Conservation (phyloP, 768 basidiomycete species). For the Albatrellus ellisii region DNA sequence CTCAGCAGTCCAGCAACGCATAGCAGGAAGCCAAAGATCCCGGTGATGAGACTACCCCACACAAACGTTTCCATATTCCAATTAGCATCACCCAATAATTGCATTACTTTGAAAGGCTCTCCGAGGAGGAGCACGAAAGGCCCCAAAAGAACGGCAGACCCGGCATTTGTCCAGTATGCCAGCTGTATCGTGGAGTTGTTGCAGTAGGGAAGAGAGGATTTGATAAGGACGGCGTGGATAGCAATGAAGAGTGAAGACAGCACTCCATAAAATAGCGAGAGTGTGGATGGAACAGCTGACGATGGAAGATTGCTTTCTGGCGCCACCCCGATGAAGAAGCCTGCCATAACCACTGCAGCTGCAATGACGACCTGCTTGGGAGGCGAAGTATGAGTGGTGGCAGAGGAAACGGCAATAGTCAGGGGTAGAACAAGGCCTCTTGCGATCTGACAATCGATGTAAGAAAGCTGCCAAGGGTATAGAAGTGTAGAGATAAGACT, state of each 20-base stretch:
- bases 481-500: neutral
- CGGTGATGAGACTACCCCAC: constrained; percentile 57
- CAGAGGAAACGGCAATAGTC: constrained; percentile 62
- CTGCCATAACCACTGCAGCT: constrained; percentile 51
- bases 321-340: constrained; percentile 66
- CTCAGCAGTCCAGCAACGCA: constrained; percentile 69
- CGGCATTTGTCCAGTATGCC: constrained; percentile 69
- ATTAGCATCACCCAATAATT: constrained; percentile 23
- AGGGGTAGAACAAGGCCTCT: constrained; percentile 74
- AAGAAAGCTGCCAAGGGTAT: neutral
- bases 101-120: constrained; percentile 31
- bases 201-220: constrained; percentile 52
- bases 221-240: constrained; percentile 64
- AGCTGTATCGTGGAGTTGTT: constrained; percentile 61
- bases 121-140: constrained; percentile 48
- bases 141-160: constrained; percentile 49
- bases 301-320: constrained; percentile 36
- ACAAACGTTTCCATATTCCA: constrained; percentile 45
- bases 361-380: constrained; percentile 41
- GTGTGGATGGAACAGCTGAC: constrained; percentile 31
- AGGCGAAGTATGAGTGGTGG: constrained; percentile 41
- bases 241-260: constrained; percentile 67
- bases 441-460: constrained; percentile 45
- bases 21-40: constrained; percentile 70
- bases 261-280: constrained; percentile 57